Evolutionary conservation across 371 early-diverging fungal species (phyloP).

Genomic region (Circinella umbellata): DNA sequence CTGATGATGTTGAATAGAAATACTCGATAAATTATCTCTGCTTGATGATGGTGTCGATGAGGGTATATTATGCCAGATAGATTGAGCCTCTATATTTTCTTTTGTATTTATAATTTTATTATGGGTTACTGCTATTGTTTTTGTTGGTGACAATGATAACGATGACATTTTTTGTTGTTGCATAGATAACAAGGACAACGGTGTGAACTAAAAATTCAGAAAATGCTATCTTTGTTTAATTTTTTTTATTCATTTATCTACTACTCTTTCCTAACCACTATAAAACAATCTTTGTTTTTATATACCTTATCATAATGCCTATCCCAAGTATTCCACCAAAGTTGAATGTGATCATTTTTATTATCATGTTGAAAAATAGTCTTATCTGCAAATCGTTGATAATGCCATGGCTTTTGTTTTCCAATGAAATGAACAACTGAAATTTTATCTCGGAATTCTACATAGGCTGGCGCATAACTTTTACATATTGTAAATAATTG

Average conservation of each 20-base stretch:
- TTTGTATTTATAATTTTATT: background rate
- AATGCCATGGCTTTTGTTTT: constrained; percentile 88
- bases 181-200: background rate
- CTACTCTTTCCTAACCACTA: no score
- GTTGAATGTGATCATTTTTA: constrained; percentile 35
- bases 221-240: no score
- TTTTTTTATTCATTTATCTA: no score
- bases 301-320: constrained; percentile 55
- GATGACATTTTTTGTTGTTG: background rate
- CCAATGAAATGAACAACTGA: constrained; percentile 93
- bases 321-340: constrained; percentile 80
- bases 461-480: constrained; percentile 77
- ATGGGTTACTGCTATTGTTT: background rate
- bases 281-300: background rate
- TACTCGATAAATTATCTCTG: no score
- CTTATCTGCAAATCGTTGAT: constrained; percentile 69
- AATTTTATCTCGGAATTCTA: constrained; percentile 68
- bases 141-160: background rate
- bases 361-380: constrained; percentile 37
- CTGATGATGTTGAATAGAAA: no score
- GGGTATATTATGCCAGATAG: no score
- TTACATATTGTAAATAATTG: no score
- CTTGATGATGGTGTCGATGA: no score
- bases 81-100: no score
- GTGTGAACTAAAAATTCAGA: background rate